Conservation (phyloP, 345 rosid species). For the Eucalyptus tenuipes region DNA sequence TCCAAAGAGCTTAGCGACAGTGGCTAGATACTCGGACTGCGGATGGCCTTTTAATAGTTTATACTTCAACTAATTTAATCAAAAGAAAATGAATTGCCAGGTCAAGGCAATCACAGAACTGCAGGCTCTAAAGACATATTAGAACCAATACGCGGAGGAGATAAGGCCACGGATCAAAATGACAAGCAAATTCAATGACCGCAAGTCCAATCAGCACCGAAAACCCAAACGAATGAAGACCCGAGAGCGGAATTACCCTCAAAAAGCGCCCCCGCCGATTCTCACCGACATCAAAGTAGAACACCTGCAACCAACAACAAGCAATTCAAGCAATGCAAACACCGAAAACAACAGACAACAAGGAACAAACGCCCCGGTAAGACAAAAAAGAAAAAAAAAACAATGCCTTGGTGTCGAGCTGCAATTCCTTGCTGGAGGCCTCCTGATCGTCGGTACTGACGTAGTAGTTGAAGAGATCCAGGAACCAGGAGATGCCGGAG, state of each 20-base stretch:
- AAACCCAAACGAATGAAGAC: not conserved
- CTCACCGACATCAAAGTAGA: constrained; percentile 96
- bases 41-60: not conserved
- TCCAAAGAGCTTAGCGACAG: not conserved
- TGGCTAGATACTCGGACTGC: not conserved
- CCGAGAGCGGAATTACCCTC: constrained; percentile 34
- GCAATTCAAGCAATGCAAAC: not conserved
- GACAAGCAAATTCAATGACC: not conserved
- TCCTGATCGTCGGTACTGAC: constrained; percentile 85
- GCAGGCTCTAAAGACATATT: not conserved
- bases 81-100: not conserved
- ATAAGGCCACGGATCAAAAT: not conserved
- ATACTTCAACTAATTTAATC: not conserved
- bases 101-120: not conserved
- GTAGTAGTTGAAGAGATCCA: constrained; percentile 95
- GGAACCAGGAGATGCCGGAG: constrained; percentile 96
- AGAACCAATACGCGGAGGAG: not conserved
- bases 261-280: constrained; percentile 92
- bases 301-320: constrained; percentile 33
- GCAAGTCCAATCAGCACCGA: not conserved
- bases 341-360: not conserved
- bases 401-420: constrained; percentile 85
- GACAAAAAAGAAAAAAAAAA: not conserved
- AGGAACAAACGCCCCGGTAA: not conserved
- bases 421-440: constrained; percentile 88